Evolutionary conservation across 2,329 filamentous ascomycete genomes (phyloP), one percentile per base, ranked within the genome.

Genomic region (Ceratocystis variospora): DNA sequence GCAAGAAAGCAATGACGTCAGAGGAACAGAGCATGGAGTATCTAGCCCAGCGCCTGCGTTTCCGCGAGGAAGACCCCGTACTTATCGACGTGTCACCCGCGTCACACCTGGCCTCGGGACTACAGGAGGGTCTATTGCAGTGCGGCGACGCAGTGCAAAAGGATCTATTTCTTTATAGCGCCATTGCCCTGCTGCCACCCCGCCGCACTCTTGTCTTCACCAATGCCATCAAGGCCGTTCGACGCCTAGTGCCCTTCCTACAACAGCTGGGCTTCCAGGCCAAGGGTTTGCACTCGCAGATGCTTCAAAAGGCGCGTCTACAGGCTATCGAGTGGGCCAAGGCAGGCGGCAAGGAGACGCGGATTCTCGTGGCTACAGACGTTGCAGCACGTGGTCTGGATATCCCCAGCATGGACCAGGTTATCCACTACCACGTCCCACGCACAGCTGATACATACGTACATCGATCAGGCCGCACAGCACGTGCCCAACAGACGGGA

Each of bases 271-370:
- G 87, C 69, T 80, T 96, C 7, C 85, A 87, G 1, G 88, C 87
- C 0, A 79, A 90, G 10, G 85, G 89, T 0, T 79, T 99, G 0
- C 94, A 99, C 76, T 96, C 91, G 0, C 88, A 91, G 70, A 97
- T 99, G 94, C 82, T 86, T 0, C 94, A 99, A 76, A 97, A 97
- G 75, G 92, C 94, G 2, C 90, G 94, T 57, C 80, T 96, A n/a
- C 86, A 93, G 48, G 93, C 90, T 1, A 83, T 99, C 1, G 94
- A 99, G 73, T 87, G 89, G 50, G 97, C 99, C 77, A 87, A 88
- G 0, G 83, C 83, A 2, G 79, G 84, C 0, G 78, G 81, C n/a
- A 79, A 83, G 61, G 71, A 76, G 17, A 72, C 77, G 0, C 83
- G 86, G 1, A 88, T 97, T 59, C 83, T 97, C 2, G 83, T 99